These are phyloP conservation scores for Parastagonospora nodorum DNA, from an alignment of 2,329 filamentous ascomycete genomes.

Conservation along the genomic window DNA sequence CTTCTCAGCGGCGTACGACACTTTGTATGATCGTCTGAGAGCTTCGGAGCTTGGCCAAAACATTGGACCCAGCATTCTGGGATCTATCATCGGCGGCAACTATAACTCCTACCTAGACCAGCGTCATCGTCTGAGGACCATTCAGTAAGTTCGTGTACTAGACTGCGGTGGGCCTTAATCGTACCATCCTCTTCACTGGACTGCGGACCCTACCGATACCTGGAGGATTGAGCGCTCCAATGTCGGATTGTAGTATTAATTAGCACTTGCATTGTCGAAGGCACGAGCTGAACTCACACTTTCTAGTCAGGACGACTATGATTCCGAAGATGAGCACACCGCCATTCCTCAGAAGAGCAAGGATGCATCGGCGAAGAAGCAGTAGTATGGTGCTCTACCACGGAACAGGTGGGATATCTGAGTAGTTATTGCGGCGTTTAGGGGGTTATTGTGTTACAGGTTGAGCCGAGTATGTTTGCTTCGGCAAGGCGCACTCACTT, in stretches of 20 bases:
- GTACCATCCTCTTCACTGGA: no score
- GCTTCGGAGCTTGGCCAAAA: slow-evolving; percentile 18
- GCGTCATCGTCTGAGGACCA: slow-evolving; percentile 61
- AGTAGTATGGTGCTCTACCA: not conserved
- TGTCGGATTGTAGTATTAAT: not conserved
- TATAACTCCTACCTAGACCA: slow-evolving; percentile 76
- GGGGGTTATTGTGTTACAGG: not conserved
- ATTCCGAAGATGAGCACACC: not conserved
- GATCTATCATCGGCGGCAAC: slow-evolving; percentile 74
- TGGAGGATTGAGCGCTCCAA: not conserved
- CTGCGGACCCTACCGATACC: no score
- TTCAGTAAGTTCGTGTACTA: slow-evolving; percentile 32
- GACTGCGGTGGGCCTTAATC: not conserved
- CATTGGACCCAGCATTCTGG: slow-evolving; percentile 65
- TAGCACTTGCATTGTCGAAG: not conserved
- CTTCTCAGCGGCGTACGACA: slow-evolving; percentile 61
- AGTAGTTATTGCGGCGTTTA: not conserved
- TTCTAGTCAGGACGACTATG: slow-evolving; percentile 3
- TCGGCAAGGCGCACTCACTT: slow-evolving; percentile 19
- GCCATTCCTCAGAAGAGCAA: not conserved
- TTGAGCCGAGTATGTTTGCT: slow-evolving; percentile 18
- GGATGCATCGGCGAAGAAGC: slow-evolving; percentile 1
- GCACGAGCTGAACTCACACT: slow-evolving; percentile 7
- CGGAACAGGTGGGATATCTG: not conserved
- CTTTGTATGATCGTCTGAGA: slow-evolving; percentile 59